Percentiles rank a stretch among this genome's conserved stretches.
These are phyloP conservation scores for Bocquillonia castaneifolia DNA, from an alignment of 441 rosid species.

Conservation along the genomic window DNA sequence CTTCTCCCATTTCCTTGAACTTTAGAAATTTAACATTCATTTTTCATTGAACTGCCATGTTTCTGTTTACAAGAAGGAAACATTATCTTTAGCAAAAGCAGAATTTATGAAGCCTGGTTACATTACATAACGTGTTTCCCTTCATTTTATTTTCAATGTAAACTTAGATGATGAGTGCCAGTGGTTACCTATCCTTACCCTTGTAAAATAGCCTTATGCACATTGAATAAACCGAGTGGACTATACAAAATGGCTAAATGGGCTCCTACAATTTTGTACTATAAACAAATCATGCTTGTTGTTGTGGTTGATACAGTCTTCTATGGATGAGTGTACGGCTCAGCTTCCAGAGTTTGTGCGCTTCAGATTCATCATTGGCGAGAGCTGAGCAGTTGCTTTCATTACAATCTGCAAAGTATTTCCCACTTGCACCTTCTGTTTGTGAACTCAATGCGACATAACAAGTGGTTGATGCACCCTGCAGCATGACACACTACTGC, in stretches of 20 bases:
- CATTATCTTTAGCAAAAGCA: neutral
- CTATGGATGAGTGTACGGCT: conserved; percentile 51
- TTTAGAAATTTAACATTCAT: no score
- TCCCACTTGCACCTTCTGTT: conserved; percentile 52
- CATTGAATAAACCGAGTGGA: neutral
- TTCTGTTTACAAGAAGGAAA: no score
- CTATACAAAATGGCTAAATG: conserved; percentile 9
- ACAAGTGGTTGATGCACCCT: conserved; percentile 96
- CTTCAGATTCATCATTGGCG: conserved; percentile 61
- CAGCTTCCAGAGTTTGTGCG: conserved; percentile 57
- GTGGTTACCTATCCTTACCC: neutral
- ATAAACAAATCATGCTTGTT: neutral
- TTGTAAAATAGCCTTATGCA: neutral
- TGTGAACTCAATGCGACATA: conserved; percentile 69
- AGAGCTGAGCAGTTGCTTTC: conserved; percentile 58
- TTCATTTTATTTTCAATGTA: neutral
- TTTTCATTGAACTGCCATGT: no score
- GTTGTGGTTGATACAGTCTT: conserved; percentile 29
- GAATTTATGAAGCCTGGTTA: neutral
- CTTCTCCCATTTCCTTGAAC: no score
- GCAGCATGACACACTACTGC: conserved; percentile 9
- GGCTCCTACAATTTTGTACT: neutral
- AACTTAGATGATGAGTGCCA: neutral
- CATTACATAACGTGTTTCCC: neutral
- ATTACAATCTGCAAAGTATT: conserved; percentile 85